Evolutionary conservation across 2,329 filamentous ascomycete genomes (phyloP).

Genomic region (Ramichloridium luteum): DNA sequence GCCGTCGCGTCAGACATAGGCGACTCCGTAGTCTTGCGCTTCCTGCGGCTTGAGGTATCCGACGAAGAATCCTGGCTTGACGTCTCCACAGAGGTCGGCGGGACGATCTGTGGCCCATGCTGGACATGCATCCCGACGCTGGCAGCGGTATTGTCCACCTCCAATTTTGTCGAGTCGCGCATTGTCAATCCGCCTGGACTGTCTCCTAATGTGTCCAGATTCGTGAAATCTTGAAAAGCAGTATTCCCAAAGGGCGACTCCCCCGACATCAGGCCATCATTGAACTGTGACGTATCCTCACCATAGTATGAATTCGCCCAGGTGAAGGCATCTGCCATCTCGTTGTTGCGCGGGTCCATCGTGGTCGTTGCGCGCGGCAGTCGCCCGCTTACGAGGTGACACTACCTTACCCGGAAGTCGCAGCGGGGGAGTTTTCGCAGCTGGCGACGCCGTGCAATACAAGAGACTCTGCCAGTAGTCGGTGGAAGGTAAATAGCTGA

Average conservation of each 20-base stretch:
- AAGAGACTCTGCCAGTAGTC: too few species aligned
- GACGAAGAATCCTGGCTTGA: slow-evolving; percentile 32
- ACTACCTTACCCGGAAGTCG: too few species aligned
- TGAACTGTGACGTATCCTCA: slow-evolving; percentile 13
- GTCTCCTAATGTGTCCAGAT: slow-evolving; percentile 19
- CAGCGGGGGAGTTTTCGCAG: too few species aligned
- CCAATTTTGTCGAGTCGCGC: slow-evolving; percentile 21
- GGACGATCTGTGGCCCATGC: slow-evolving; percentile 8
- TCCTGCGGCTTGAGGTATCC: slow-evolving; percentile 28
- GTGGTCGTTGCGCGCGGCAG: too few species aligned
- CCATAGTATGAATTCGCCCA: slow-evolving; percentile 16
- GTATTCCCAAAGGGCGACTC: slow-evolving; percentile 18
- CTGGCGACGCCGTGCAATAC: too few species aligned
- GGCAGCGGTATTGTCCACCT: slow-evolving; percentile 10
- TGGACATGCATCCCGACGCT: slow-evolving; percentile 8
- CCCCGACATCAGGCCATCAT: slow-evolving; percentile 13
- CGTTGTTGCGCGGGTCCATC: slow-evolving; percentile 10
- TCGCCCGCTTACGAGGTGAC: too few species aligned
- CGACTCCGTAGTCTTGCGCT: slow-evolving; percentile 30
- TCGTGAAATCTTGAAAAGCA: slow-evolving; percentile 18
- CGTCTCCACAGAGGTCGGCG: slow-evolving; percentile 25
- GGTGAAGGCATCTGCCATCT: slow-evolving; percentile 6
- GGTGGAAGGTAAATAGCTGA: too few species aligned
- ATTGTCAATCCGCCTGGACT: slow-evolving; percentile 14
- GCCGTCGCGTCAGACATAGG: slow-evolving; percentile 21